Evolutionary conservation across 176 grass and related monocot genomes (phyloP).

Genomic region (Triticum dicoccoides): DNA sequence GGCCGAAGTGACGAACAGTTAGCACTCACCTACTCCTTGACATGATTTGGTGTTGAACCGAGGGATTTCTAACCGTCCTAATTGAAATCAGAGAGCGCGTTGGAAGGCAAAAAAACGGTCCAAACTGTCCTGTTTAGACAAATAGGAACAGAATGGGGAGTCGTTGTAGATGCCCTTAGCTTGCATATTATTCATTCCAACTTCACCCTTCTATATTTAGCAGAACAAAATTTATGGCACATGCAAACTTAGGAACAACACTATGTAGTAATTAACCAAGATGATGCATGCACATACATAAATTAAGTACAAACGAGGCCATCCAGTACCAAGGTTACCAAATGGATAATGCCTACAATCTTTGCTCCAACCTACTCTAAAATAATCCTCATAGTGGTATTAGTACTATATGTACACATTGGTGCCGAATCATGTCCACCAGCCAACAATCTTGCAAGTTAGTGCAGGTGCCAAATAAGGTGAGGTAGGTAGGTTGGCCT

Average conservation of each 20-base stretch:
- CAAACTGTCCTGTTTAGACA: no score
- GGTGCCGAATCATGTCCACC: no score
- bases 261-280: not conserved
- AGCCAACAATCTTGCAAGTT: slow-evolving; percentile 22
- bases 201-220: not conserved
- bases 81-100: no score
- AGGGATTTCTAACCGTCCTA: no score
- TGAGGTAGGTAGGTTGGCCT: slow-evolving; percentile 20
- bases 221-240: not conserved
- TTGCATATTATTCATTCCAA: not conserved
- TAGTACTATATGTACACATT: not conserved
- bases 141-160: no score
- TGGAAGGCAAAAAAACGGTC: no score
- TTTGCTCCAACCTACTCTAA: not conserved
- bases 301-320: not conserved
- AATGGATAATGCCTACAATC: slow-evolving; percentile 30
- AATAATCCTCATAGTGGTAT: slow-evolving; percentile 5
- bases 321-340: not conserved
- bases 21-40: no score
- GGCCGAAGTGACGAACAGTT: no score
- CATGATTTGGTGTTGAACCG: no score
- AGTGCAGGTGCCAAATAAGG: slow-evolving; percentile 20
- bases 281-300: not conserved
- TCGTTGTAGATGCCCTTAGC: no score
- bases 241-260: not conserved